phyloP scores from a whole-genome alignment of 1,284 basidiomycete genomes.

The Gymnopus androsaceus region DNA sequence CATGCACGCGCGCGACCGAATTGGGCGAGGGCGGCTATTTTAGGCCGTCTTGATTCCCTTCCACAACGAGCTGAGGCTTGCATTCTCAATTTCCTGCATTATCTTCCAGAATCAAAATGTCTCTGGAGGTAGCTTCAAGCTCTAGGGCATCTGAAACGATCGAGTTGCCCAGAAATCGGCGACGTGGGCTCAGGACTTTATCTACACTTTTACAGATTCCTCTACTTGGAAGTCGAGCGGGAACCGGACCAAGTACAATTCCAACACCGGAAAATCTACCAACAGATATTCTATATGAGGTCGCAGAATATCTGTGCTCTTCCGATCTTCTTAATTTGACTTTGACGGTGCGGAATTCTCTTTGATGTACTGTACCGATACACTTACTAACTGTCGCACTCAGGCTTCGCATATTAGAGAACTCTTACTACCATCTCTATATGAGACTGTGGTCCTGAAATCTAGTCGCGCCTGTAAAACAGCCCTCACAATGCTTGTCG shows the following conservation, averaged over 20 bases:
- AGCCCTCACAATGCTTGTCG: conserved; percentile 36
- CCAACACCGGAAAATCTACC: neutral
- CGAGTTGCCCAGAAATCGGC: conserved; percentile 18
- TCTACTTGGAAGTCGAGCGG: neutral
- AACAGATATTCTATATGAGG: conserved; percentile 38
- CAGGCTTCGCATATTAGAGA: conserved; percentile 36
- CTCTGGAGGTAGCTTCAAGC: neutral
- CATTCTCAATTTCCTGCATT: neutral
- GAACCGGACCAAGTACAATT: too few species aligned
- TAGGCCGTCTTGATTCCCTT: too few species aligned
- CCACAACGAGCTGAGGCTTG: too few species aligned
- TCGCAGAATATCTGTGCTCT: conserved; percentile 35
- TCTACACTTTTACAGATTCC: conserved; percentile 11
- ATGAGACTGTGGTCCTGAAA: conserved; percentile 42
- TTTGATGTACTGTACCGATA: conserved; percentile 15
- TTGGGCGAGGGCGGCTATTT: too few species aligned
- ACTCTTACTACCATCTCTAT: conserved; percentile 41
- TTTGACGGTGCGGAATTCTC: conserved; percentile 30
- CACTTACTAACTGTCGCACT: conserved; percentile 10
- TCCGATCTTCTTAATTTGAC: conserved; percentile 39
- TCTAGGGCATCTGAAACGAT: neutral
- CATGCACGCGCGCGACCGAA: too few species aligned
- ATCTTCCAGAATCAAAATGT: neutral
- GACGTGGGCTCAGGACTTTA: conserved; percentile 34
- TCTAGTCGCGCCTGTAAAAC: conserved; percentile 39